Percentiles rank a stretch among this genome's conserved stretches.
These are phyloP conservation scores for Hygrocybe punicea DNA, from an alignment of 768 basidiomycete genomes.

Conservation along the genomic window DNA sequence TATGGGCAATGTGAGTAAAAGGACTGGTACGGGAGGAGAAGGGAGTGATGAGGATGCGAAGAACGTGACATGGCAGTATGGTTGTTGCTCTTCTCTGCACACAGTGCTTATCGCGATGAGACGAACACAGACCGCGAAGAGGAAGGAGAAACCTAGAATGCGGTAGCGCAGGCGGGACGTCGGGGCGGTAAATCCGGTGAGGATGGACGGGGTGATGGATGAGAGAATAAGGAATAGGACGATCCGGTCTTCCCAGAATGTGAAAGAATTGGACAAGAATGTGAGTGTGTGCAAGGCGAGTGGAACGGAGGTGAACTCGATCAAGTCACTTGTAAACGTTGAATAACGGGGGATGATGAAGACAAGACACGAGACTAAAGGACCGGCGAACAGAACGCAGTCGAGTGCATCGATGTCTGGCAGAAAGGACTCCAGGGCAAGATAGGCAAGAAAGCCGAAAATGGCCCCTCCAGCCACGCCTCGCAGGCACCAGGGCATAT, in stretches of 20 bases:
- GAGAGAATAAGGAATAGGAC: constrained; percentile 70
- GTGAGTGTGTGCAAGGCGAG: constrained; percentile 66
- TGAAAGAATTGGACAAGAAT: constrained; percentile 93
- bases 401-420: constrained; percentile 53
- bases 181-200: constrained; percentile 66
- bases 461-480: constrained; percentile 40
- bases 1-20: constrained; percentile 54
- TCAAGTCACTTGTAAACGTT: constrained; percentile 22
- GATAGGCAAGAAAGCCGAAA: constrained; percentile 33
- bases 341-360: constrained; percentile 44
- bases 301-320: constrained; percentile 37
- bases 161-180: constrained; percentile 66
- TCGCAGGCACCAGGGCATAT: constrained; percentile 30
- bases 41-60: constrained; percentile 71
- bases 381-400: constrained; percentile 46
- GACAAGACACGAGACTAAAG: constrained; percentile 45
- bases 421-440: constrained; percentile 32
- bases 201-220: constrained; percentile 56
- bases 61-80: constrained; percentile 87
- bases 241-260: constrained; percentile 93
- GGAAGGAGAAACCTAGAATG: constrained; percentile 66
- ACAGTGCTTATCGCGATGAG: constrained; percentile 80
- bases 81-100: constrained; percentile 92
- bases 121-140: constrained; percentile 67
- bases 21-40: constrained; percentile 56